Evolutionary conservation across 352 stramenopile species (phyloP), one percentile per base, ranked within the genome.

Genomic region (Pythium aquatile): DNA sequence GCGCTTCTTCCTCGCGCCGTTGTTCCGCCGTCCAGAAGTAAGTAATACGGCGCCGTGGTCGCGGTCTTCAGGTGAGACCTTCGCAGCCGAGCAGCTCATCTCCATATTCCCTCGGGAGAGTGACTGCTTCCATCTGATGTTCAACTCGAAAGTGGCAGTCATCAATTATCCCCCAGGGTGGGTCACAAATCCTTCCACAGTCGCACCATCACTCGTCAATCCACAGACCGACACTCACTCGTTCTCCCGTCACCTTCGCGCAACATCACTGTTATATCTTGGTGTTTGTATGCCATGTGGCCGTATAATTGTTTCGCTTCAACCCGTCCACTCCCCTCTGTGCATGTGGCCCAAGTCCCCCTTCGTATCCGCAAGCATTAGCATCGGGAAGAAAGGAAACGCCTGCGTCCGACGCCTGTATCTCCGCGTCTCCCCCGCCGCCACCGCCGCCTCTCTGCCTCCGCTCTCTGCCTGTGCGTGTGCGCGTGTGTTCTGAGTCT

Each of bases 271-370:
- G 4, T 1, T 40, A 3, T 3, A 40, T 58, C 62, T 63, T 63
- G 33, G 0, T 0, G 9, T 64, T 61, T 65, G 55, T 69, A 69
- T 67, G 44, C 28, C 16, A 0, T 16, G 0, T 61, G 61, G 61
- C 13, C 39, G 26, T 69, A 69, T 65, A 69, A 7, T 60, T 69
- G 28, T 65, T 69, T 49, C 63, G 63, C 33, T 37, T 39, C 46
- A 65, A 54, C 24, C 28, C 13, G 24, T 16, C 20, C 40, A 14
- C 46, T 33, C 37, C 24, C n/a, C 16, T 8, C 33, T 46, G 2
- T 33, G 20, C 20, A 24, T 24, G n/a, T 17, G 32, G 13, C 8
- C 52, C 28, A 37, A 26, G 1, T 42, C 52, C 49, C 30, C 28
- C 49, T 55, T 55, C 8, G 28, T 24, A 33, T 26, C 40, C 20